Evolutionary conservation across 2,329 filamentous ascomycete genomes (phyloP).

Genomic region (Stromatinia cepivora): DNA sequence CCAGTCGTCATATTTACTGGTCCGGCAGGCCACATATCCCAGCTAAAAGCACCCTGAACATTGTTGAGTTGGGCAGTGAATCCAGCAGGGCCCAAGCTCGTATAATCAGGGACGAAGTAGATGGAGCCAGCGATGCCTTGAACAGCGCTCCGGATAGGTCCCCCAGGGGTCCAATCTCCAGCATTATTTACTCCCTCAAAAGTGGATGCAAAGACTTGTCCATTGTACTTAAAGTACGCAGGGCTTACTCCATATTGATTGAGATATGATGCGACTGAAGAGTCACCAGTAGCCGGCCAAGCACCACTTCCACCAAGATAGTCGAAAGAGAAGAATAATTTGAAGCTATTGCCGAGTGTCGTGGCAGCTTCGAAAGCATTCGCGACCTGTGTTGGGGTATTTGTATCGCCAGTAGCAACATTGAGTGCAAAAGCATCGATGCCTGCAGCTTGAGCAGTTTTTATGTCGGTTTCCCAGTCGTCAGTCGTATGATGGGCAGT

Average conservation of each 20-base stretch:
- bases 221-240: constrained; percentile 44
- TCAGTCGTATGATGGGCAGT: constrained; percentile 38
- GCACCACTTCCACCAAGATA: constrained; percentile 37
- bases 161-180: constrained; percentile 45
- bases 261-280: constrained; percentile 35
- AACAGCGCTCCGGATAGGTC: constrained; percentile 42
- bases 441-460: constrained; percentile 41
- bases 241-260: constrained; percentile 39
- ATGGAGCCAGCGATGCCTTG: constrained; percentile 36
- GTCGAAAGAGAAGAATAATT: constrained; percentile 43
- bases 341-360: constrained; percentile 32
- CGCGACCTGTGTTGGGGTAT: constrained; percentile 41
- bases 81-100: constrained; percentile 42
- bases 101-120: constrained; percentile 51
- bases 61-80: constrained; percentile 36
- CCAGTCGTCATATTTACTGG: constrained; percentile 42
- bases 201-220: constrained; percentile 50
- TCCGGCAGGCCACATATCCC: constrained; percentile 48
- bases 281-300: constrained; percentile 37
- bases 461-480: constrained; percentile 42
- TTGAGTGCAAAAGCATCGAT: constrained; percentile 45
- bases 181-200: constrained; percentile 50
- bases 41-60: constrained; percentile 46
- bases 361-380: constrained; percentile 42
- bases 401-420: constrained; percentile 38